Evolutionary conservation across 495 filamentous ascomycete genomes (phyloP), one percentile per base, ranked within the genome.

Genomic region (Cercophora newfieldiana): DNA sequence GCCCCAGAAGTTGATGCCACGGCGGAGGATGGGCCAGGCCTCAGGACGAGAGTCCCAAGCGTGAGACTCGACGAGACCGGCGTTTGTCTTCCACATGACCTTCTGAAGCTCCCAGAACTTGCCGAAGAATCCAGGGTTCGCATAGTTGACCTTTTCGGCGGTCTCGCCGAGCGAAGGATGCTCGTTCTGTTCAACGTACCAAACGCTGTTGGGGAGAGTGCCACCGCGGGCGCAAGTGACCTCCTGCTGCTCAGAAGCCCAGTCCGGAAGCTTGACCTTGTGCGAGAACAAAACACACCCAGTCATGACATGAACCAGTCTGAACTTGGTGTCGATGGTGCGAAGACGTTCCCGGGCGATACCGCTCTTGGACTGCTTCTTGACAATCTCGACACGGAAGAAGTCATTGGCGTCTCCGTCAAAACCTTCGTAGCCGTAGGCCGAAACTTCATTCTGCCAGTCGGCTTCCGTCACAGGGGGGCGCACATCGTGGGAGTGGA

Each of bases 51-150:
- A 98, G 76, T 99, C 95, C 95, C 95, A 99, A 57, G 93, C 91
- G 73, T 99, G 95, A 47, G 93, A 96, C 74, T 98, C 95, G 29
- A 96, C 91, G 62, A 99, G 87, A 29, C 95, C 96, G 31, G 95
- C 95, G 73, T 99, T 99, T 16, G 96, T 98, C 66, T 86, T 91
- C 95, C 95, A 99, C 95, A 99, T 99, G 47, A 99, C 96, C 77
- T 92, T 93, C 76, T 99, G 94, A n/a, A 99, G 82, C 79, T 99
- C 95, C 91, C 92, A 97, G 81, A 99, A 99, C 74, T 98, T 99
- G 62, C 94, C 96, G 62, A 98, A 86, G 84, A 99, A 98, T 16
- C 95, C 95, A 21, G 95, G 95, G 69, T 97, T 90, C 64, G 86
- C 84, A 75, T 99, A 99, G 75, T 97, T 99, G 71, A 97, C 94